phyloP scores from a whole-genome alignment of 495 filamentous ascomycete species.

The Penicillium soppii region DNA sequence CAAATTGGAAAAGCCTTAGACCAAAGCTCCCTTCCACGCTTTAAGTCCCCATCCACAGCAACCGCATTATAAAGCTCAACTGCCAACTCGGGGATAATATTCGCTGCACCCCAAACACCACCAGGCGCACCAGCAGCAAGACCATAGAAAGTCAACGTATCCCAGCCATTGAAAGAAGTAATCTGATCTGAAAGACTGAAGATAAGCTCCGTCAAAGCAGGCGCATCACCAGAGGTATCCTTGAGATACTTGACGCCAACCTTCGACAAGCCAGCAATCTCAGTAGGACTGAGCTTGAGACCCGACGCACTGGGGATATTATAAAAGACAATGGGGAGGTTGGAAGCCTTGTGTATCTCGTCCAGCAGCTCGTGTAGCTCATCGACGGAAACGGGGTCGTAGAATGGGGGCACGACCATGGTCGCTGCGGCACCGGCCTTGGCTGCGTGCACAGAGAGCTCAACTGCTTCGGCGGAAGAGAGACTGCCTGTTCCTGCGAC shows the following conservation, averaged over 20 bases:
- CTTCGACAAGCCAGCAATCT: slow-evolving; percentile 29
- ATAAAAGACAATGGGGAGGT: slow-evolving; percentile 37
- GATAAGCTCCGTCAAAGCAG: slow-evolving; percentile 34
- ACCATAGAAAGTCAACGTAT: slow-evolving; percentile 39
- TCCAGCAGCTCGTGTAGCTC: slow-evolving; percentile 32
- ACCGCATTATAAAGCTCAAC: slow-evolving; percentile 35
- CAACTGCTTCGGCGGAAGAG: slow-evolving; percentile 30
- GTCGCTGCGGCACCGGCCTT: slow-evolving; percentile 30
- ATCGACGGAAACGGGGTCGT: slow-evolving; percentile 31
- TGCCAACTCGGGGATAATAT: slow-evolving; percentile 37
- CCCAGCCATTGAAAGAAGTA: slow-evolving; percentile 37
- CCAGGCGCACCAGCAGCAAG: slow-evolving; percentile 30
- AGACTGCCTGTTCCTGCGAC: slow-evolving; percentile 31
- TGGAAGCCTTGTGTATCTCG: slow-evolving; percentile 25
- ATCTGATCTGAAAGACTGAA: slow-evolving; percentile 31
- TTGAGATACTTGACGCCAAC: slow-evolving; percentile 37
- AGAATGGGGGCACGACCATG: slow-evolving; percentile 44
- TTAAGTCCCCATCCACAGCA: slow-evolving; percentile 28
- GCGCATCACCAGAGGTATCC: slow-evolving; percentile 39
- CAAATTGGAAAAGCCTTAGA: slow-evolving; percentile 34
- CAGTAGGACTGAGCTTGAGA: slow-evolving; percentile 20
- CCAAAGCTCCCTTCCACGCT: slow-evolving; percentile 33
- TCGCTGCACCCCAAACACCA: slow-evolving; percentile 37
- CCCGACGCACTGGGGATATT: slow-evolving; percentile 34
- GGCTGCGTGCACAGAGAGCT: slow-evolving; percentile 33